phyloP scores from a whole-genome alignment of 108 stramenopile species.

The Parmales sp. region DNA sequence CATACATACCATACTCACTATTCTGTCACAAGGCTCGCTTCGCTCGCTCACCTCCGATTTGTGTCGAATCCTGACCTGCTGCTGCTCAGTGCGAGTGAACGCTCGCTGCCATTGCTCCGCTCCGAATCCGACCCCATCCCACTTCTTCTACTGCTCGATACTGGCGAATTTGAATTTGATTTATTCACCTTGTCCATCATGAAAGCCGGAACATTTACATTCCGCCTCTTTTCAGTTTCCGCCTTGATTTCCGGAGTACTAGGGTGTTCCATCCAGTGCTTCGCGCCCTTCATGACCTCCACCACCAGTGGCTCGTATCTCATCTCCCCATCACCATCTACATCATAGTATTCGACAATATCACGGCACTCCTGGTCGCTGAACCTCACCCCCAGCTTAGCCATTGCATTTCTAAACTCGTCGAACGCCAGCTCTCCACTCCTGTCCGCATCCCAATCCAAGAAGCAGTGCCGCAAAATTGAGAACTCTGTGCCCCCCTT shows the following conservation, averaged over 20 bases:
- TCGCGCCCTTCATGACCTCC: not conserved
- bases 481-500: constrained; percentile 2
- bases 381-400: not conserved
- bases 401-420: constrained; percentile 1
- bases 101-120: not conserved
- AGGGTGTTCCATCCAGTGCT: constrained; percentile 4
- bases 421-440: constrained; percentile 2
- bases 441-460: constrained; percentile 8
- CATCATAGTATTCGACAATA: not conserved
- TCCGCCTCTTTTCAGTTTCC: not conserved
- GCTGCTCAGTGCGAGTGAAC: not conserved
- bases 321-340: constrained; percentile 4
- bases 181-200: not conserved
- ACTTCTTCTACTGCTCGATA: not conserved
- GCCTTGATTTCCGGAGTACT: not conserved
- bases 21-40: not conserved
- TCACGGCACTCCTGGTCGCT: not conserved
- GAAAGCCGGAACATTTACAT: too few relatives aligned
- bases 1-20: too few relatives aligned
- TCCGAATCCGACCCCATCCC: not conserved
- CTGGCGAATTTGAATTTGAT: not conserved
- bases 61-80: not conserved
- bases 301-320: constrained; percentile 1
- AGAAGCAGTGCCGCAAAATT: not conserved
- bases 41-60: not conserved